Base-by-base conservation (phyloP, 2,329 filamentous ascomycete genomes). In the Zarea fungicola region DNA sequence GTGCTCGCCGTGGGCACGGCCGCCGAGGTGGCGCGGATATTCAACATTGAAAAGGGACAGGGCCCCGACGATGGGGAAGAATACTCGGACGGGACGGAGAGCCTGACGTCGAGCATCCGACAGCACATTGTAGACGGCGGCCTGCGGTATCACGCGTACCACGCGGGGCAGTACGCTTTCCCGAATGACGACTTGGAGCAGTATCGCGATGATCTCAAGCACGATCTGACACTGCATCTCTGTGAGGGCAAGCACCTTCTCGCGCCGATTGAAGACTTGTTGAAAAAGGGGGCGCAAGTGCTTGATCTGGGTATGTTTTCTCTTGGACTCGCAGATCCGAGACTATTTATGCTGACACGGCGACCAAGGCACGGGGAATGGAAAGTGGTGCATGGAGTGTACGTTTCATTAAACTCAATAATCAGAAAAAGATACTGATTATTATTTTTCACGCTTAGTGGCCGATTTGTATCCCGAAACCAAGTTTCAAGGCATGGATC, bases 341-440 rank as follows among this genome's bases (percentile, higher is more conserved):
- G 42, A 39, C n/a, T 18, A 40, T 13, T 14, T 45, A 13, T 6
- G 41, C 55, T 60, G 54, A 61, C 50, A 22, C 49, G 11, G 21
- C 42, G 32, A 42, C 43, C 11, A 37, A 75, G 72, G 73, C 18
- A 77, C 74, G 5, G 75, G 75, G 10, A 77, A 74, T 9, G 75
- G 75, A 3, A 71, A 70, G 50, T 78, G 75, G 75, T 71, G 69
- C 37, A 67, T 76, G 39, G 70, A 77, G 53, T 58, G 74, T 76
- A 60, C 66, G 74, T 67, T 11, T 2, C 6, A 44, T 19, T 37
- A 13, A 11, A 31, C 28, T 31, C n/a, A 9, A 16, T 22, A 47
- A 11, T n/a, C 10, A 32, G 25, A 11, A 10, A 25, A 37, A 16
- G 19, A 13, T n/a, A 41, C 58, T 61, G 21, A 60, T 51, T 28